A percentile compares a stretch with the other conserved stretches of the same genome.
Evolutionary conservation across 345 rosid genomes (phyloP).

Genomic region (Linum lewisii): DNA sequence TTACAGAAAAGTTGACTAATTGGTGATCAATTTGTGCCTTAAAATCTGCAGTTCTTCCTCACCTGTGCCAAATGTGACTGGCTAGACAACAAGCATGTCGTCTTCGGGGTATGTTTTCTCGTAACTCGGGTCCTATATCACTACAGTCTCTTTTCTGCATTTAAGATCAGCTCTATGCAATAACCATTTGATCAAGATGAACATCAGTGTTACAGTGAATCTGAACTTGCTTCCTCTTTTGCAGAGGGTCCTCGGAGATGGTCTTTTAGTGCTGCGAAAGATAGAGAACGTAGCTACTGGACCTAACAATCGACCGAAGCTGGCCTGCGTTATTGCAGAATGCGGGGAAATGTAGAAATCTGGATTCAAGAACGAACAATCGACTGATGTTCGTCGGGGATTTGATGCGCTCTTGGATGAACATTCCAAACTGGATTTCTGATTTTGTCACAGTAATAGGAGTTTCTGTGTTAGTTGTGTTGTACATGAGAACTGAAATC

Average conservation of each 20-base stretch:
- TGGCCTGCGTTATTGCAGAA: slow-evolving; percentile 65
- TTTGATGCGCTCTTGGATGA: neutral
- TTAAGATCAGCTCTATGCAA: no score
- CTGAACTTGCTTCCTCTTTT: neutral
- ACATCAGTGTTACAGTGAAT: neutral
- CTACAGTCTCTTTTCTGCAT: neutral
- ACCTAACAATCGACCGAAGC: slow-evolving; percentile 87
- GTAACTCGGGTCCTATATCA: neutral
- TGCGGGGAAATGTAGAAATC: slow-evolving; percentile 78
- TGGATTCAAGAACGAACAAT: neutral
- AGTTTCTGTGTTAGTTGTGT: no score
- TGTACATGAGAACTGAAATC: no score
- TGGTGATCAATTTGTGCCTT: neutral
- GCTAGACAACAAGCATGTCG: slow-evolving; percentile 96
- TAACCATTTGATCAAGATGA: no score
- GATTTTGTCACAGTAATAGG: no score
- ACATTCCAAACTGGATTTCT: neutral
- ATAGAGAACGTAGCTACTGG: slow-evolving; percentile 93
- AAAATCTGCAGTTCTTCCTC: slow-evolving; percentile 69
- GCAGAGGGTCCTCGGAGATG: slow-evolving; percentile 91
- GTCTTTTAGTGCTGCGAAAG: slow-evolving; percentile 73
- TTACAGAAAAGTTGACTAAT: neutral
- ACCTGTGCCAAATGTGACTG: slow-evolving; percentile 97
- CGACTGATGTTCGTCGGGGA: neutral
- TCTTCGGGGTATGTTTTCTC: slow-evolving; percentile 77